Conservation (phyloP, 441 rosid genomes). For the Populus hybrid region DNA sequence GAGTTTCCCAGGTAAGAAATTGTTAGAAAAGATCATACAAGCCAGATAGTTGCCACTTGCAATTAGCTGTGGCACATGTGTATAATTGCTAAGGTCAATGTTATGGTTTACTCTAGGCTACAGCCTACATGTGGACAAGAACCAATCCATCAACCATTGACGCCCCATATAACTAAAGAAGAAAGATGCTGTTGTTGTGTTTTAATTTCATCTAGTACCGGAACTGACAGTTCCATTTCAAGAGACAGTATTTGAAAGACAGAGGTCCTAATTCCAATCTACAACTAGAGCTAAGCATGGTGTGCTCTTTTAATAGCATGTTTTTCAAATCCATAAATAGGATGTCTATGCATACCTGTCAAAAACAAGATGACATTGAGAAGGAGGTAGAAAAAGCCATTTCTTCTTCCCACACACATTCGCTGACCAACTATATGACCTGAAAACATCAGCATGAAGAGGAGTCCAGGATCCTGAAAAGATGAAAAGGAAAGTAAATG, state of each 20-base stretch:
- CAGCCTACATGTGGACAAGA: background rate
- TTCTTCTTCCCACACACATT: constrained; percentile 88
- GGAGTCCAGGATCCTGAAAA: constrained; percentile 95
- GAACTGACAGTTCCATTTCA: background rate
- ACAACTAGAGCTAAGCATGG: background rate
- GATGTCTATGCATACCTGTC: constrained; percentile 53
- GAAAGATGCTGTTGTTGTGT: background rate
- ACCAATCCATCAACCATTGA: background rate
- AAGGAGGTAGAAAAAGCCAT: constrained; percentile 79
- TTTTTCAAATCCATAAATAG: background rate
- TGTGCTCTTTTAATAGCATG: background rate
- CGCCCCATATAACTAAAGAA: background rate
- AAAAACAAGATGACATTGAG: constrained; percentile 66
- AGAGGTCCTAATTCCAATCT: constrained; percentile 4
- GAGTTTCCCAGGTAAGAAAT: background rate
- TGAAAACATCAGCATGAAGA: constrained; percentile 94
- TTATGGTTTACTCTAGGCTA: background rate
- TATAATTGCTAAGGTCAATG: background rate
- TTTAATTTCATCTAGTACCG: background rate
- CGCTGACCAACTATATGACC: constrained; percentile 97
- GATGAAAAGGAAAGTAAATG: constrained; percentile 15
- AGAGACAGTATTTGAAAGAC: background rate
- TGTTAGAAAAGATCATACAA: background rate
- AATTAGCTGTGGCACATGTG: background rate
- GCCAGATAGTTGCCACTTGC: background rate